Evolutionary conservation across 2,329 filamentous ascomycete genomes (phyloP).

Genomic region (Penicillium capsulatum): DNA sequence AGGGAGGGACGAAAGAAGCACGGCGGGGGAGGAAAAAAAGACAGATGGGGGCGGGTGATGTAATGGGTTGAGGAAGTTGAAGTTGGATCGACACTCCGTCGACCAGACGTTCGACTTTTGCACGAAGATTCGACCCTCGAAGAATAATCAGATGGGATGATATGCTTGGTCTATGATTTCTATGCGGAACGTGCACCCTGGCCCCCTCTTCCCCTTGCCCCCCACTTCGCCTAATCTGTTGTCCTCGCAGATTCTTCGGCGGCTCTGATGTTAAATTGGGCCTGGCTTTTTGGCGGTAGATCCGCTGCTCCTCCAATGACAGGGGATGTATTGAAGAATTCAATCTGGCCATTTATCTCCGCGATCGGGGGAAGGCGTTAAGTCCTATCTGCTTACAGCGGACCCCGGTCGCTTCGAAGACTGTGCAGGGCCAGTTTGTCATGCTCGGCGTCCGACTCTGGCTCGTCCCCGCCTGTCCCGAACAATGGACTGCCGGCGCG

Average conservation of each 20-base stretch:
- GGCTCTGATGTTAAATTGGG: background rate
- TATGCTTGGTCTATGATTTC: background rate
- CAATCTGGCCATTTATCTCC: no score
- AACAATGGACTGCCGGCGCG: slow-evolving; percentile 34
- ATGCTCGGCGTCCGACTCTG: slow-evolving; percentile 28
- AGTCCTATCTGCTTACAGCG: slow-evolving; percentile 22
- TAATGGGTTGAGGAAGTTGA: slow-evolving; percentile 2
- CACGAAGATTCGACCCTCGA: background rate
- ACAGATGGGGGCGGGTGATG: slow-evolving; percentile 12
- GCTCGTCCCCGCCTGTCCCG: slow-evolving; percentile 30
- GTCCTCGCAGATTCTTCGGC: no score
- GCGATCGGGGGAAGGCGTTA: no score
- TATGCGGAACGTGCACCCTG: background rate
- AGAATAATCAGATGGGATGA: no score
- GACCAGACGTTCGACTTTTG: background rate
- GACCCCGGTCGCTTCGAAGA: slow-evolving; percentile 28
- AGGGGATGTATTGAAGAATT: no score
- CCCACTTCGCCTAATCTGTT: no score
- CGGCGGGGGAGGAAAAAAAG: slow-evolving; percentile 15
- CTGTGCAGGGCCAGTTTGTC: slow-evolving; percentile 41
- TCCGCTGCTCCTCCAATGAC: background rate
- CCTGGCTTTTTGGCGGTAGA: background rate
- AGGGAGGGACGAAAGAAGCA: slow-evolving; percentile 4
- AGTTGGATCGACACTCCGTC: background rate
- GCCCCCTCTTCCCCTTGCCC: no score